Conservation (phyloP, 108 stramenopile species). For the Cylindrotheca closterium region DNA sequence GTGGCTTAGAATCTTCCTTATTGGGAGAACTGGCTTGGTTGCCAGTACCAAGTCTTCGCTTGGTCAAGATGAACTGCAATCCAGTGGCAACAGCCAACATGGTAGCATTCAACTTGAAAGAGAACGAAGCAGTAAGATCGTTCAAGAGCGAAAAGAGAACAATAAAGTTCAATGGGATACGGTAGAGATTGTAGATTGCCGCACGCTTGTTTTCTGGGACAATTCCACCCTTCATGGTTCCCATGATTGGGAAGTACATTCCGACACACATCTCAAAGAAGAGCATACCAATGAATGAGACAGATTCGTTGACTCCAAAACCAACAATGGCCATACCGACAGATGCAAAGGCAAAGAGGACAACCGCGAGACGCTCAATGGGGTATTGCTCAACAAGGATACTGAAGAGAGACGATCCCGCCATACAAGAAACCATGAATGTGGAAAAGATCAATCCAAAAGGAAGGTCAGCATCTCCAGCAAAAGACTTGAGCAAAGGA, state of each 20-base stretch:
- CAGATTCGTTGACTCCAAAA: constrained; percentile 46
- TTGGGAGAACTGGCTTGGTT: not conserved
- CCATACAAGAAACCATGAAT: constrained; percentile 96
- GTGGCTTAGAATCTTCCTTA: not conserved
- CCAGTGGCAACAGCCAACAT: constrained; percentile 69
- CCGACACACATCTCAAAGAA: constrained; percentile 96
- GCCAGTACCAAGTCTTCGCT: constrained; percentile 28
- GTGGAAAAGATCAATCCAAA: constrained; percentile 93
- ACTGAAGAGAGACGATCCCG: constrained; percentile 85
- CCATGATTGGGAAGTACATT: constrained; percentile 94
- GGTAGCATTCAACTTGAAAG: constrained; percentile 60
- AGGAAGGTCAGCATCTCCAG: constrained; percentile 56
- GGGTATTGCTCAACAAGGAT: constrained; percentile 62
- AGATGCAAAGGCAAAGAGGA: constrained; percentile 62
- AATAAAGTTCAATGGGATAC: constrained; percentile 93
- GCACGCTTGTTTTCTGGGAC: constrained; percentile 93
- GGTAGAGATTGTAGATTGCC: constrained; percentile 94
- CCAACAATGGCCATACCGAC: constrained; percentile 65
- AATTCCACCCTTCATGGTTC: constrained; percentile 91
- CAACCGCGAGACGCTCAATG: constrained; percentile 66
- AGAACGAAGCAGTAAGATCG: constrained; percentile 57
- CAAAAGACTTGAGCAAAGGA: constrained; percentile 59
- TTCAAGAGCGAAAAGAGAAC: constrained; percentile 90
- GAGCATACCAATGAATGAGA: constrained; percentile 84
- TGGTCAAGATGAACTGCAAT: constrained; percentile 56